Base-by-base conservation (phyloP, 2,329 filamentous ascomycete genomes). In the Graphilbum sp. region DNA sequence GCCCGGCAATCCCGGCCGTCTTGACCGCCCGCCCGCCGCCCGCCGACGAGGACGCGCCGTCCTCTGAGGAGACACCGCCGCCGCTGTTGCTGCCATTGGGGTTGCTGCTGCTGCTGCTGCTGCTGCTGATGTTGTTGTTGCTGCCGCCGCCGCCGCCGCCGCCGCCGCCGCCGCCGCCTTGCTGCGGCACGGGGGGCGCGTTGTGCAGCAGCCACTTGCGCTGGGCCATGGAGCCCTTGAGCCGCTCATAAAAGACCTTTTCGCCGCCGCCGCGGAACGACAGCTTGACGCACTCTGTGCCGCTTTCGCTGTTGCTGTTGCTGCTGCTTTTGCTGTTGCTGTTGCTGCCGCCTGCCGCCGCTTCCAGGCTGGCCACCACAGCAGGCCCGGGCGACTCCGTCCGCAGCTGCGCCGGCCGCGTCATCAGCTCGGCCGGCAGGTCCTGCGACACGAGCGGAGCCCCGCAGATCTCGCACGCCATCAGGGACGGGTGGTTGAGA, bases 191-290 rank as follows among this genome's bases (percentile, higher is more conserved):
- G 0, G 88, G 86, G 2, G 90, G 90, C 1, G 90, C 90, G 51
- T 82, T 79, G 40, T 90, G 81, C 1, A 95, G 67, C 3, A 98
- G 68, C 90, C 90, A 98, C 64, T 96, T 96, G 13, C 90, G 74
- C 55, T 98, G 90, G 2, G 86, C 77, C 57, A 96, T 72, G 9
- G 86, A 81, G 7, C 76, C 76, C 51, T 93, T 96, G 2, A 98
- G 65, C 35, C 87, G 72, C 49, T 96, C 90, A 47, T 82, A 76
- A 46, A 98, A 94, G 6, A 85, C 79, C 57, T 86, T 88, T 43
- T 87, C 88, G 1, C 90, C 90, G 3, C 88, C 87, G 25, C 67
- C 73, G 24, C 90, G 78, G 49, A 98, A 98, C 0, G 90, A 96
- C 30, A 98, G 63, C 54, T 95, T 98, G 49, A 96, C 74, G 45